These are phyloP conservation scores for Ceratobasidium sp. DNA, from an alignment of 1,284 basidiomycete species.

Conservation along the genomic window DNA sequence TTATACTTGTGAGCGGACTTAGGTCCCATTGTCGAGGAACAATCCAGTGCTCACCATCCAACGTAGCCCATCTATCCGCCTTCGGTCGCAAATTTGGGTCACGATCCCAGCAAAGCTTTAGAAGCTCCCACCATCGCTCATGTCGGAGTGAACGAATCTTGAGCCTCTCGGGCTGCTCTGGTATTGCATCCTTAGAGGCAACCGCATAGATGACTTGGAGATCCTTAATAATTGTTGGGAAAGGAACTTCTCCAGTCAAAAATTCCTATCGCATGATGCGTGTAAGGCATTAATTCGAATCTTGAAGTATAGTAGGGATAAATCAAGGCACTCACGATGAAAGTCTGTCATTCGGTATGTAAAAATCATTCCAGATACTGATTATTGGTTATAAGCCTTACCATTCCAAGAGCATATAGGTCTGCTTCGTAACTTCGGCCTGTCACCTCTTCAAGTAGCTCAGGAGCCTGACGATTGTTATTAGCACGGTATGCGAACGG, in stretches of 20 bases:
- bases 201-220: background rate
- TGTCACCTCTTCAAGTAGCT: background rate
- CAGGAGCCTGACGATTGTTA: background rate
- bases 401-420: conserved; percentile 3
- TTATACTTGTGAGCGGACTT: too few relatives aligned
- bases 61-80: background rate
- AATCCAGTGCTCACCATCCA: background rate
- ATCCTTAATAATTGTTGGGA: background rate
- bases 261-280: background rate
- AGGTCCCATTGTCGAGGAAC: too few relatives aligned
- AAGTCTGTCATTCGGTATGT: background rate
- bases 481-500: too few relatives aligned
- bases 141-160: background rate
- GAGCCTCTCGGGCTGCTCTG: background rate
- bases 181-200: background rate
- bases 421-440: background rate
- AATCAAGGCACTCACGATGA: background rate
- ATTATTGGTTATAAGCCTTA: background rate
- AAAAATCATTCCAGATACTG: too few relatives aligned
- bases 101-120: background rate
- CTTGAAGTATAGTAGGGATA: too few relatives aligned
- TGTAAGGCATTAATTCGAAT: too few relatives aligned
- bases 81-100: background rate
- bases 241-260: background rate
- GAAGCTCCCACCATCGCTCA: background rate